Percentiles rank a stretch among this genome's conserved stretches.
phyloP scores from a whole-genome alignment of 345 rosid species.

The Aquilaria sinensis region DNA sequence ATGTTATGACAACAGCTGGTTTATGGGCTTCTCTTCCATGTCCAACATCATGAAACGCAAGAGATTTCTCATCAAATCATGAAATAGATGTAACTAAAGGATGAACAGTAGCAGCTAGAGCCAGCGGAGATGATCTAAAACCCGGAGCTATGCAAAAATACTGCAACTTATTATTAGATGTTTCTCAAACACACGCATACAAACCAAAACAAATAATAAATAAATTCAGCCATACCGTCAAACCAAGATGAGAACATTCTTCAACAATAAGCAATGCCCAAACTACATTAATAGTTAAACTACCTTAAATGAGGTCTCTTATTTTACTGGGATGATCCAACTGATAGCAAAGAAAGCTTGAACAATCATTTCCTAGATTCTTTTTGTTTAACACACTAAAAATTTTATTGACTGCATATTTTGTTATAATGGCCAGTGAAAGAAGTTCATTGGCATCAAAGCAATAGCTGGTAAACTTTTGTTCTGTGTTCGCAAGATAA shows the following conservation, averaged over 20 bases:
- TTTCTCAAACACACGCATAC: conserved; percentile 26
- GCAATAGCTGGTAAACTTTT: no score
- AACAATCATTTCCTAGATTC: conserved; percentile 15
- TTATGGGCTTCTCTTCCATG: conserved; percentile 77
- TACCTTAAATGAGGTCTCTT: conserved; percentile 32
- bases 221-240: conserved; percentile 53
- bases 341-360: conserved; percentile 39
- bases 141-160: conserved; percentile 96
- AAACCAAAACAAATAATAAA: conserved; percentile 14
- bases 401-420: conserved; percentile 5
- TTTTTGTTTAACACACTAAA: conserved; percentile 4
- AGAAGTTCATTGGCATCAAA: neutral
- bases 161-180: conserved; percentile 47
- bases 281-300: conserved; percentile 63
- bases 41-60: conserved; percentile 93
- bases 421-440: conserved; percentile 1
- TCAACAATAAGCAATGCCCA: conserved; percentile 91
- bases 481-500: no score
- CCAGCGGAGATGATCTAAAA: conserved; percentile 92
- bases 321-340: conserved; percentile 41
- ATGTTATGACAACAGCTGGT: conserved; percentile 81
- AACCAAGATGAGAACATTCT: conserved; percentile 89
- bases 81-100: conserved; percentile 63
- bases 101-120: conserved; percentile 86
- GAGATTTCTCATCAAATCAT: conserved; percentile 92